Evolutionary conservation across 192 early-diverging fungal species (phyloP), one percentile per base, ranked within the genome.

Genomic region (Linnemannia exigua): DNA sequence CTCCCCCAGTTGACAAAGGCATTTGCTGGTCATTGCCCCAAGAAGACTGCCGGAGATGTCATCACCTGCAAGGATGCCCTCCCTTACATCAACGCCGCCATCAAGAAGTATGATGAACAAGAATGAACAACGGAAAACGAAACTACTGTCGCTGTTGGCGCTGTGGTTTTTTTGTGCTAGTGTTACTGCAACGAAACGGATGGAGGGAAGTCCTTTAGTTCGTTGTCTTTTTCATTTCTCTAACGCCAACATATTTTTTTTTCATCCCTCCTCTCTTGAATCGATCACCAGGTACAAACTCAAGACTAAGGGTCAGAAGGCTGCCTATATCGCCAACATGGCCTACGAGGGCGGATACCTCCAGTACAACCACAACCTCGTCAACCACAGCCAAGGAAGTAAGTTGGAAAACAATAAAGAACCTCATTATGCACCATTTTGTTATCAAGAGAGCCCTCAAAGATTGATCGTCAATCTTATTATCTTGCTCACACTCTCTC

Each of bases 31-130:
- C 61, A 80, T 14, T 86, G 84, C 75, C 84, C 84, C 28, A 12
- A n/a, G 6, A 68, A 79, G 51, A 86, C 84, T 28, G 6, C 28
- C 20, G 78, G 78, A 20, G 84, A 86, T 63, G 74, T 35, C 8
- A 86, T 86, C 31, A 80, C 84, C 36, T 86, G 84, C 78, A 79
- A 86, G 66, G 84, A 86, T 61, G 84, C 84, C 20, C 79, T 86
- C 41, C 84, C 84, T 33, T 86, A 77, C 44, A 86, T 86, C 44
- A 86, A 86, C 22, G 77, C 84, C 33, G 84, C 84, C 37, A 86
- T 86, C 50, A 86, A 80, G 33, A 86, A 86, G 84, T 79, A 79
- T 46, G 50, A 16, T 19, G 17, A 19, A 3, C 50, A 20, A 38
- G 19, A 5, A 33, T n/a, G 41, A 38, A 22, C 28, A 19, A 9